A percentile compares a stretch with the other conserved stretches of the same genome.
phyloP scores from a whole-genome alignment of 2,329 filamentous ascomycete species.

The Coniochaeta sp. region DNA sequence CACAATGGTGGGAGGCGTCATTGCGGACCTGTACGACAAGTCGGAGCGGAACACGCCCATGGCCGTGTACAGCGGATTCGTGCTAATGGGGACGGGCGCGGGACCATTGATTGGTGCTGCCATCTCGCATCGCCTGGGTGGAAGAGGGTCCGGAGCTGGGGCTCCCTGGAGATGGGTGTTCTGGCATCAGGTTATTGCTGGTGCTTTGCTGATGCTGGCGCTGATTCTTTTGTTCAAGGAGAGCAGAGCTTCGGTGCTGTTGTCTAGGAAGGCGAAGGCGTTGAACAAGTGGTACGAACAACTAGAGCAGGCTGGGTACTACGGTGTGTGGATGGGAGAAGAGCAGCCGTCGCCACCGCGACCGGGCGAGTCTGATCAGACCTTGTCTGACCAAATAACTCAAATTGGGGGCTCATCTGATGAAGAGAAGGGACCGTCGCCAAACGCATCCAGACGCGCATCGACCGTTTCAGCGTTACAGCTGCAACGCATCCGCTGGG shows the following conservation, averaged over 20 bases:
- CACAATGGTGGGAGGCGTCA: constrained; percentile 87
- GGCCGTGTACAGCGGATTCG: constrained; percentile 77
- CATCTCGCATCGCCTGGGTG: constrained; percentile 55
- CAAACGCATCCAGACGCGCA: not conserved
- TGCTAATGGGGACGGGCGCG: constrained; percentile 70
- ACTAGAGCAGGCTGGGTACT: constrained; percentile 58
- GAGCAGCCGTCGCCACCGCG: not conserved
- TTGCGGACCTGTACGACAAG: constrained; percentile 77
- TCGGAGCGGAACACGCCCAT: constrained; percentile 80
- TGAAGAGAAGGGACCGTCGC: constrained; percentile 11
- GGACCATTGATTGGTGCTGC: constrained; percentile 68
- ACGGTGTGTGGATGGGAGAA: constrained; percentile 34
- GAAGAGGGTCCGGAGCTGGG: constrained; percentile 10
- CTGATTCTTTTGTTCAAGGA: constrained; percentile 71
- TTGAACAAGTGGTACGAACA: constrained; percentile 75
- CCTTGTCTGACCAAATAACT: not conserved
- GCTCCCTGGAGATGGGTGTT: constrained; percentile 80
- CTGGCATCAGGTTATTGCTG: constrained; percentile 72
- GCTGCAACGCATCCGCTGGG: constrained; percentile 63
- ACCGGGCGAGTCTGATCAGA: not conserved
- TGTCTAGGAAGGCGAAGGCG: constrained; percentile 65
- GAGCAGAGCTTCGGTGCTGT: constrained; percentile 71
- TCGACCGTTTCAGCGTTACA: not conserved
- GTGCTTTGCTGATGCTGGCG: constrained; percentile 53
- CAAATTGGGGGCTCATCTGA: constrained; percentile 4